Base-by-base conservation (phyloP, 768 basidiomycete species). In the Crassisporium funariophilum region DNA sequence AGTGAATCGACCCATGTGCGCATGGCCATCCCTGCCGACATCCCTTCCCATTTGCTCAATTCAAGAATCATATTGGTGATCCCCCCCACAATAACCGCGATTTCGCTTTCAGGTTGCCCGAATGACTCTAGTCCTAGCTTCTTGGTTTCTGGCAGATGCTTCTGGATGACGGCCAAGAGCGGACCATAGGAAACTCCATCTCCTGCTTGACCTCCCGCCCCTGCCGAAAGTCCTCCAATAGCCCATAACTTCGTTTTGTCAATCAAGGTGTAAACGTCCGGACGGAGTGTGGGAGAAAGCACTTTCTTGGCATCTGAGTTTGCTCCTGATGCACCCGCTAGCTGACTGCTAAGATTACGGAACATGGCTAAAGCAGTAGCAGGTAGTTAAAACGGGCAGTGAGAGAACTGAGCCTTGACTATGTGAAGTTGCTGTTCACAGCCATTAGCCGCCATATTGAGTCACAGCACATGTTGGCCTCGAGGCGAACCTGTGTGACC, bases 11-110 rank as follows among this genome's bases (percentile, higher is more conserved):
- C 70, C 79, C 78, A 80, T 8, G 76, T 79, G 25, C 75, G 69
- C 71, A 79, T 76, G 31, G 78, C 72, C 77, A 79, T 78, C 21
- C 68, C 77, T 5, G 76, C 75, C 3, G 78, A 73, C 76, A 79
- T 77, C 6, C 73, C 73, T 45, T 79, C 76, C 77, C 77, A 78
- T 59, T 70, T 74, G 59, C 77, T 79, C 64, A 78, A 71, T 59
- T 78, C 77, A 50, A 80, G 57, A 16, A 76, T 64, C 76, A 78
- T 74, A 52, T 79, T 77, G 47, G 79, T 78, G 34, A 78, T 62
- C 9, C 78, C 79, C 15, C 77, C 76, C 7, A 81, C 72, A 47
- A 79, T 61, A 39, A 74, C 58, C 9, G 76, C 73, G 35, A 72
- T 70, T 55, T 81, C 78, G n/a, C 62, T 60, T 24, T 81, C 79